Percentiles rank a stretch among this genome's conserved stretches.
Evolutionary conservation across 805 yeast genomes (phyloP).

Genomic region (Cyberlindnera mrakii): DNA sequence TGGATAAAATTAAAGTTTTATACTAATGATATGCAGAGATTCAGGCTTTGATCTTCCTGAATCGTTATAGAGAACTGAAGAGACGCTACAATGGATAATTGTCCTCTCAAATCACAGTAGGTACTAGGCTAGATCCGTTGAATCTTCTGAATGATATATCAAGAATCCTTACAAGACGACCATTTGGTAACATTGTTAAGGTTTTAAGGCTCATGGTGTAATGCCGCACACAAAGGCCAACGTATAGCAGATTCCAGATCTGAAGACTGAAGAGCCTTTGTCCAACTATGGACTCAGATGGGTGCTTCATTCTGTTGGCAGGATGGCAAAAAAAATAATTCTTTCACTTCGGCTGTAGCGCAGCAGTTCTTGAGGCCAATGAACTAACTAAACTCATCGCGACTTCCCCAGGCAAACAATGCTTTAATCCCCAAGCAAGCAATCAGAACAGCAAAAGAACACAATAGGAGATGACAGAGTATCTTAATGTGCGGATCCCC

Average conservation of each 20-base stretch:
- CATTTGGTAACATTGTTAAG: too few species aligned
- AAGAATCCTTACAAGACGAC: too few species aligned
- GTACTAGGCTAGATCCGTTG: too few species aligned
- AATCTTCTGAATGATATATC: too few species aligned
- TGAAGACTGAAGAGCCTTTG: too few species aligned
- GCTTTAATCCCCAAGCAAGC: neutral
- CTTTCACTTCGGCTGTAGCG: neutral
- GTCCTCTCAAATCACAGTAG: too few species aligned
- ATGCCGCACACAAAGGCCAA: too few species aligned
- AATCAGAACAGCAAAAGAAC: neutral
- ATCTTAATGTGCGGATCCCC: constrained; percentile 18
- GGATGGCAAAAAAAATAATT: neutral
- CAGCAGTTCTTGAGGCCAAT: neutral
- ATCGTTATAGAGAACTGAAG: constrained; percentile 17
- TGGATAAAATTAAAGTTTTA: neutral
- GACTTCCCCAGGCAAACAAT: neutral
- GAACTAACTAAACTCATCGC: neutral
- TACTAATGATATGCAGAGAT: constrained; percentile 11
- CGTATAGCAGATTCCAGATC: too few species aligned
- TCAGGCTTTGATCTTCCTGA: constrained; percentile 17
- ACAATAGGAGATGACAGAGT: constrained; percentile 3
- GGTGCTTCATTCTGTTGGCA: neutral
- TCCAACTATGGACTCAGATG: too few species aligned
- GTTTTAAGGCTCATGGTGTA: too few species aligned
- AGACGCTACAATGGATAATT: constrained; percentile 11